Evolutionary conservation across 345 rosid genomes (phyloP).

Genomic region (Diplotaxis tenuifolia): DNA sequence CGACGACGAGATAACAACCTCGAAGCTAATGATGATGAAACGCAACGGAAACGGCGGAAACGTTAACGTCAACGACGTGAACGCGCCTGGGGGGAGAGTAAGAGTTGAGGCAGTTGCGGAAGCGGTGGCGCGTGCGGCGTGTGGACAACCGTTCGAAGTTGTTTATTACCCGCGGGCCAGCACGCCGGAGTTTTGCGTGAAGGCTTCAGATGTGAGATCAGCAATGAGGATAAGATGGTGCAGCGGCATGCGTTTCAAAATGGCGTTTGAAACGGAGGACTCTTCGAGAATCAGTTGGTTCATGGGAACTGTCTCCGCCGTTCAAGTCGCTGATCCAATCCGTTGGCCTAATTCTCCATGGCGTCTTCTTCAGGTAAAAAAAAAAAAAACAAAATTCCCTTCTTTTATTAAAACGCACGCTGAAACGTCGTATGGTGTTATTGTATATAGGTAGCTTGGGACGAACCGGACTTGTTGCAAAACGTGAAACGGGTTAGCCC

Average conservation of each 20-base stretch:
- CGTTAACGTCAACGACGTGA: conserved; percentile 24
- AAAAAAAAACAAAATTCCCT: neutral
- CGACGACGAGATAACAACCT: conserved; percentile 41
- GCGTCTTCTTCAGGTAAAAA: conserved; percentile 75
- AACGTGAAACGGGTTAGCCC: conserved; percentile 89
- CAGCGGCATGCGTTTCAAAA: conserved; percentile 92
- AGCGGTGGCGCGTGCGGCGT: conserved; percentile 63
- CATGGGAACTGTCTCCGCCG: conserved; percentile 87
- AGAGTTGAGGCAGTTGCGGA: conserved; percentile 66
- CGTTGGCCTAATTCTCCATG: conserved; percentile 92
- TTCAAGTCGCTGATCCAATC: conserved; percentile 78
- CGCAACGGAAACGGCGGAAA: neutral
- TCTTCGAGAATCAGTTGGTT: conserved; percentile 95
- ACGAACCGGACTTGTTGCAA: conserved; percentile 90
- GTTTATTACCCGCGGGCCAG: conserved; percentile 79
- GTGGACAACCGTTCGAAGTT: conserved; percentile 71
- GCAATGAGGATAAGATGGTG: conserved; percentile 85
- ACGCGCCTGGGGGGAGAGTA: conserved; percentile 44
- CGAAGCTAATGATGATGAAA: conserved; percentile 38
- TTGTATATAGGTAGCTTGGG: conserved; percentile 79
- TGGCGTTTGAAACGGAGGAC: conserved; percentile 95
- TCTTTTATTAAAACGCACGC: neutral
- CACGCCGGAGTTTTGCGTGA: conserved; percentile 82
- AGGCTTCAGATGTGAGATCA: conserved; percentile 53
- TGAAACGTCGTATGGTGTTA: neutral